phyloP scores from a whole-genome alignment of 2,329 filamentous ascomycete genomes.

The Diaporthe humulicola region DNA sequence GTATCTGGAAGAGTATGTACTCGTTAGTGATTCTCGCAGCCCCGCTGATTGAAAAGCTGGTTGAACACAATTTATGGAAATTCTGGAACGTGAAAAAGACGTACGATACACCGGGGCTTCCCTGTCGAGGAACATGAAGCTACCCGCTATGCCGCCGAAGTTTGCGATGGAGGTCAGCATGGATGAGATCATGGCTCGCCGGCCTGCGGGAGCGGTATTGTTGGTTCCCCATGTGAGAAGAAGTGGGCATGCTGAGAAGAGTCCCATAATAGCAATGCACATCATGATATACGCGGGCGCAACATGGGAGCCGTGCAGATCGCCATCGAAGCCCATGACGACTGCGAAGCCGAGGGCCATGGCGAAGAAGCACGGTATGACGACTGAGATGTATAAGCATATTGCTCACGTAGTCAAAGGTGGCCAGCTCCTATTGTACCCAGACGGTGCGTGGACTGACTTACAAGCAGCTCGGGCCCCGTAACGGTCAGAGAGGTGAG shows the following conservation, averaged over 20 bases:
- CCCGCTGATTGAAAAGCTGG: too few relatives aligned
- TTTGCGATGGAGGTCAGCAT: constrained; percentile 5
- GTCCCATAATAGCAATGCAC: neutral
- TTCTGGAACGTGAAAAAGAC: neutral
- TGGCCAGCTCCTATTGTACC: neutral
- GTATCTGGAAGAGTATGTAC: neutral
- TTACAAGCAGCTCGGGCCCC: constrained; percentile 2
- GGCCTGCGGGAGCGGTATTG: constrained; percentile 23
- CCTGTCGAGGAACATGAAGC: constrained; percentile 24
- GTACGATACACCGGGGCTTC: constrained; percentile 10
- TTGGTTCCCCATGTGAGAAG: constrained; percentile 20
- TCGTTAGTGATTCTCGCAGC: neutral
- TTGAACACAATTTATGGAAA: accelerated
- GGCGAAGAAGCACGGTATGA: neutral
- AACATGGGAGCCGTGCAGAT: constrained; percentile 1
- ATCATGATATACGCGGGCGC: constrained; percentile 15
- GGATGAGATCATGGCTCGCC: constrained; percentile 3
- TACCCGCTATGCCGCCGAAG: constrained; percentile 24
- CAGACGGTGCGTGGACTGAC: neutral
- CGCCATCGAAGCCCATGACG: neutral
- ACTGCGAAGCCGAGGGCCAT: constrained; percentile 16
- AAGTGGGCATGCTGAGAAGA: neutral
- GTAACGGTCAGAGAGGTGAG: constrained; percentile 10
- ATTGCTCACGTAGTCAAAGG: neutral
- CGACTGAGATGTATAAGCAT: neutral